Conservation (phyloP, 345 rosid genomes). For the Kandelia obovata region DNA sequence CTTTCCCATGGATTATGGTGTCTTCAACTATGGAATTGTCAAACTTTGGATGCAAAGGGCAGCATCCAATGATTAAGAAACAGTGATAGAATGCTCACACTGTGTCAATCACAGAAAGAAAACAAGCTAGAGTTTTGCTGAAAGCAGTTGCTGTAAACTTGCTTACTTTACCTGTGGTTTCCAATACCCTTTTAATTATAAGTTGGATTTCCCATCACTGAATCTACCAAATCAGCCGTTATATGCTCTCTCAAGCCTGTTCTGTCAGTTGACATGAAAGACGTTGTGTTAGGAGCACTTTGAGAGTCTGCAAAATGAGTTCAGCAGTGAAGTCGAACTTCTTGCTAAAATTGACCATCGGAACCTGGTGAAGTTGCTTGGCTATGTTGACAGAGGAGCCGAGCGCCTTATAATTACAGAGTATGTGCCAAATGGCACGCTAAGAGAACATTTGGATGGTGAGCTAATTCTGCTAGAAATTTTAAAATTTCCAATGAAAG, state of each 20-base stretch:
- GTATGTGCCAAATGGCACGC: conserved; percentile 85
- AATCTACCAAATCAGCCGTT: conserved; percentile 3
- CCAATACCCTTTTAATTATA: not conserved
- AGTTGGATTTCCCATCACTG: conserved; percentile 3
- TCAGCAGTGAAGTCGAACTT: conserved; percentile 92
- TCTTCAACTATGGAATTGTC: too few species aligned
- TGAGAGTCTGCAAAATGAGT: conserved; percentile 65
- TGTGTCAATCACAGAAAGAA: too few species aligned
- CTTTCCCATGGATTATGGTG: too few species aligned
- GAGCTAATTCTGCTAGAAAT: conserved; percentile 23
- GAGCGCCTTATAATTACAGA: conserved; percentile 95
- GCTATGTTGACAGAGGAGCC: conserved; percentile 71
- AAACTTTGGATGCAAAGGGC: too few species aligned
- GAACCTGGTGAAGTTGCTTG: conserved; percentile 82
- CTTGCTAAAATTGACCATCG: conserved; percentile 91
- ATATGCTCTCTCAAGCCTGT: not conserved
- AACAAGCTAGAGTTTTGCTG: too few species aligned
- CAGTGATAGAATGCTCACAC: too few species aligned
- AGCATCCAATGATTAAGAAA: too few species aligned
- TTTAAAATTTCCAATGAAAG: conserved; percentile 7
- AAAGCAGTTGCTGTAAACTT: too few species aligned
- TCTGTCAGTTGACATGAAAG: conserved; percentile 17
- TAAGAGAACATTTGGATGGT: conserved; percentile 96
- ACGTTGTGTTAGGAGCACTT: conserved; percentile 55
- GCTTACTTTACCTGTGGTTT: not conserved